A percentile compares a stretch with the other conserved stretches of the same genome.
These are phyloP conservation scores for Lactarius sanguifluus DNA, from an alignment of 768 basidiomycete genomes.

Conservation along the genomic window DNA sequence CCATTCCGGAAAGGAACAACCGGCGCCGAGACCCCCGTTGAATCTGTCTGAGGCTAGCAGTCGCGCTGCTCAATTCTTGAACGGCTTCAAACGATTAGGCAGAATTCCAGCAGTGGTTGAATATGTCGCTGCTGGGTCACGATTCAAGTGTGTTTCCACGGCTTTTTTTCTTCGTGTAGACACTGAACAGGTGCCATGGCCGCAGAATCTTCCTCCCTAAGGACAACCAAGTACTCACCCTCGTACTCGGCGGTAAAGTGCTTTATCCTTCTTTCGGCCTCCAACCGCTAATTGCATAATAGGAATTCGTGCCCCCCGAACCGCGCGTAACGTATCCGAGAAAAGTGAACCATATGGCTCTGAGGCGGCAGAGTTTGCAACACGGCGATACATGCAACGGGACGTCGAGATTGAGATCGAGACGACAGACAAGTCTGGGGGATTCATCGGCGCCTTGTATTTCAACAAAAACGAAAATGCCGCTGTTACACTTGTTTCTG, in stretches of 20 bases:
- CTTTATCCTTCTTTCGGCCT: not conserved
- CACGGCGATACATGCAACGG: slow-evolving; percentile 84
- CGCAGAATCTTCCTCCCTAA: slow-evolving; percentile 77
- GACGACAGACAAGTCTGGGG: slow-evolving; percentile 88
- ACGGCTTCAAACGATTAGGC: slow-evolving; percentile 88
- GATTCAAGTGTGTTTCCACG: slow-evolving; percentile 73
- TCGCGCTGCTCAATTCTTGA: slow-evolving; percentile 85
- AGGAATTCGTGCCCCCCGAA: slow-evolving; percentile 91
- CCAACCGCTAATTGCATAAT: slow-evolving; percentile 13
- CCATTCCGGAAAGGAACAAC: slow-evolving; percentile 88
- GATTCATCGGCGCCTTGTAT: slow-evolving; percentile 89
- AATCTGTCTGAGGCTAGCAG: slow-evolving; percentile 86
- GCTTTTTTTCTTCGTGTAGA: slow-evolving; percentile 4
- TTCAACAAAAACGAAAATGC: slow-evolving; percentile 84
- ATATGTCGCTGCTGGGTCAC: slow-evolving; percentile 89
- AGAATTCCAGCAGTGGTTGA: slow-evolving; percentile 85
- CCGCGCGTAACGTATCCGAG: slow-evolving; percentile 76
- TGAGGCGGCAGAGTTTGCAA: slow-evolving; percentile 80
- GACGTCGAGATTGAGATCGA: slow-evolving; percentile 95
- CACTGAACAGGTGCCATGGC: slow-evolving; percentile 3
- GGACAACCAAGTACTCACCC: slow-evolving; percentile 89
- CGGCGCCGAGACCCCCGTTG: slow-evolving; percentile 73
- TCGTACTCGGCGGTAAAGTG: slow-evolving; percentile 78
- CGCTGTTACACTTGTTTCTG: slow-evolving; percentile 77
- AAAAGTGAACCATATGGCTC: slow-evolving; percentile 86